Percentiles rank a stretch among this genome's conserved stretches.
Conservation (phyloP, 73 alveolate species). For the Paramecium octaurelia region DNA sequence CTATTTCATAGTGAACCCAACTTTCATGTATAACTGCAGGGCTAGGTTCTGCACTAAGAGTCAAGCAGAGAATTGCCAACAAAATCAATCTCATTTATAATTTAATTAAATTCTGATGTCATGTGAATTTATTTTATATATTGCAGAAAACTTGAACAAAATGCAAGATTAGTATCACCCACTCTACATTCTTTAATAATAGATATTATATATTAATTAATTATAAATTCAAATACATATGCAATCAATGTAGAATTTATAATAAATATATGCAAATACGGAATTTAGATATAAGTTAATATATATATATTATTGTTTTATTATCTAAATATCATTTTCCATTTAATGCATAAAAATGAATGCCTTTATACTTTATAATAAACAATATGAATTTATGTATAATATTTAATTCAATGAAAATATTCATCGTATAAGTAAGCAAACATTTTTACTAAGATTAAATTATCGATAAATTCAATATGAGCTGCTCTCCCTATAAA, state of each 20-base stretch:
- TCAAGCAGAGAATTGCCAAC: neutral
- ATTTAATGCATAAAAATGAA: neutral
- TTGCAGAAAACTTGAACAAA: neutral
- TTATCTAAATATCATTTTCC: neutral
- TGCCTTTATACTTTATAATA: neutral
- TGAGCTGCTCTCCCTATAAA: conserved; percentile 88
- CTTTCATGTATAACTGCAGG: neutral
- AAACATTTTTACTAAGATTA: conserved; percentile 74
- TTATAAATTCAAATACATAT: neutral
- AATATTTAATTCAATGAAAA: conserved; percentile 26
- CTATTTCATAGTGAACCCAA: conserved; percentile 11
- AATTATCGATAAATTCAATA: conserved; percentile 78
- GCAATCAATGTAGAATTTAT: neutral
- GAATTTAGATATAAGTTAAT: neutral
- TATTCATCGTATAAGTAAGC: conserved; percentile 73
- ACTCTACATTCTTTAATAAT: neutral
- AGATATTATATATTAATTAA: neutral
- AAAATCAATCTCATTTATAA: neutral
- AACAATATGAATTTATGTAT: neutral
- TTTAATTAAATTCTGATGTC: neutral
- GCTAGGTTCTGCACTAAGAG: neutral
- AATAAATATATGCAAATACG: neutral
- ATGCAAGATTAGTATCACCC: neutral
- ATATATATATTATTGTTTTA: too few relatives aligned
- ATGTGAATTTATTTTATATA: neutral